Percentiles rank a stretch among this genome's conserved stretches.
Evolutionary conservation across 306 rosid species (phyloP).

Genomic region (Castanea mollissima): DNA sequence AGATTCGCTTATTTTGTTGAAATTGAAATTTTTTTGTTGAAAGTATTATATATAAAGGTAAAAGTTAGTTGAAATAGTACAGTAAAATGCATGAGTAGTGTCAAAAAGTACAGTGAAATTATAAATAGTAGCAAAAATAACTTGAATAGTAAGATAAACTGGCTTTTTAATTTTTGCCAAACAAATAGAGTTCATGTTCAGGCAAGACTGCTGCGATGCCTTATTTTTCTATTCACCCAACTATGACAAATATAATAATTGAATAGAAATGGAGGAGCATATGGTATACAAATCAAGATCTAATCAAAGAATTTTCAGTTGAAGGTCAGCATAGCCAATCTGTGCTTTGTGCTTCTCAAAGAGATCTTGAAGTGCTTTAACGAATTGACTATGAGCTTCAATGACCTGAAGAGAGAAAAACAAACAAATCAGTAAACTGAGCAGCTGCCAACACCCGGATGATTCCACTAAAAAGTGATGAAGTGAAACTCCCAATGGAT

Average conservation of each 20-base stretch:
- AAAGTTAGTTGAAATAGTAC: no score
- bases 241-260: constrained; percentile 3
- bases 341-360: constrained; percentile 74
- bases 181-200: neutral
- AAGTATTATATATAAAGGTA: no score
- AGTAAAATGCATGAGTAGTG: accelerated
- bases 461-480: neutral
- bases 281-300: neutral
- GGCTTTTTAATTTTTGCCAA: no score
- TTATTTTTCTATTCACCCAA: neutral
- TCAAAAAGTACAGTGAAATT: accelerated
- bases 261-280: constrained; percentile 7
- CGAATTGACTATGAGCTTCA: constrained; percentile 58
- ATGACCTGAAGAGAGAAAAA: constrained; percentile 44
- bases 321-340: constrained; percentile 67
- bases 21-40: no score
- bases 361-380: constrained; percentile 69
- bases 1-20: accelerated
- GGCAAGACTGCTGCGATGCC: neutral
- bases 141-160: accelerated
- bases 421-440: neutral
- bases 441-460: neutral
- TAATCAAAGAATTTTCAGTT: constrained; percentile 61
- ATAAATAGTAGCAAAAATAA: no score
- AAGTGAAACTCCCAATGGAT: neutral